Evolutionary conservation across 2,329 filamentous ascomycete genomes (phyloP).

Genomic region (Arthrobotrys musiformis): DNA sequence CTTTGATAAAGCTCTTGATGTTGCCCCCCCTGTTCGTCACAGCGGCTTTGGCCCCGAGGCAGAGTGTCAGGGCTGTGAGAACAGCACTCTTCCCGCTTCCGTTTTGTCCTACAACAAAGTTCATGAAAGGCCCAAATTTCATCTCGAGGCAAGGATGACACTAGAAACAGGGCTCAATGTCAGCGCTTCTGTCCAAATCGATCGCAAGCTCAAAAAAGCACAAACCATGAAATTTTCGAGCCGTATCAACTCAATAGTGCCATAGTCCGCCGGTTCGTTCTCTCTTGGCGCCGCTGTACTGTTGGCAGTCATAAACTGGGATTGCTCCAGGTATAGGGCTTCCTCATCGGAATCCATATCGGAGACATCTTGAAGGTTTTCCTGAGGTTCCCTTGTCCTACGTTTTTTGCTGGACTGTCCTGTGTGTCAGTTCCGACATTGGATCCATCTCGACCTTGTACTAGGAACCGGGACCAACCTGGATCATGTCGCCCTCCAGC

Average conservation of each 20-base stretch:
- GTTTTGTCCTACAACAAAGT: conserved; percentile 98
- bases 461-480: conserved; percentile 3
- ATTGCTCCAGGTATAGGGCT: conserved; percentile 40
- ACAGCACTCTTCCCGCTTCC: conserved; percentile 98
- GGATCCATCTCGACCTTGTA: neutral
- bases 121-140: conserved; percentile 90
- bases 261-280: conserved; percentile 50
- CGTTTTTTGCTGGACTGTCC: conserved; percentile 23
- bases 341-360: conserved; percentile 37
- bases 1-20: conserved; percentile 89
- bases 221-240: conserved; percentile 53
- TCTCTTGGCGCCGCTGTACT: neutral
- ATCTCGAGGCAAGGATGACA: conserved; percentile 86
- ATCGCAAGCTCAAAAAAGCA: neutral
- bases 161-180: conserved; percentile 61
- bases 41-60: conserved; percentile 92
- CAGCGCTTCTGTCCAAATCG: neutral
- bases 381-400: conserved; percentile 1
- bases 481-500: neutral
- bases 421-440: neutral
- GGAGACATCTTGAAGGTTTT: neutral
- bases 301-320: conserved; percentile 25
- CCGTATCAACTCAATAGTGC: conserved; percentile 36
- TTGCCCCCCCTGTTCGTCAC: conserved; percentile 91
- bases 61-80: conserved; percentile 89